phyloP scores from a whole-genome alignment of 2,329 filamentous ascomycete genomes.

The Aureobasidium sp. region DNA sequence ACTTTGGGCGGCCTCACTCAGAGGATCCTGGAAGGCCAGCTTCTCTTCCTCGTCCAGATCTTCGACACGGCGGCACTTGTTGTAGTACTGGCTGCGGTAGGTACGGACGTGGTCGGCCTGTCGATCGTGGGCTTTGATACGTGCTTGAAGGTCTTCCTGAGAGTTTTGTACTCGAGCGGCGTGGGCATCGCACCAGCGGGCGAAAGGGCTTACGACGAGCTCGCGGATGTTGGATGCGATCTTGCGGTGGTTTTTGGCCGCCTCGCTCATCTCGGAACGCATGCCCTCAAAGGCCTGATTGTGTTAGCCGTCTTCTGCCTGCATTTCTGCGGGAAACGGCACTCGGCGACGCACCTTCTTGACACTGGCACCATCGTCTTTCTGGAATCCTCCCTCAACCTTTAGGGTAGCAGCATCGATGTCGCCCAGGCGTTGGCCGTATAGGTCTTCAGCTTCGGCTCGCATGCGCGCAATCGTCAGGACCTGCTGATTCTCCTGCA shows the following conservation, averaged over 20 bases:
- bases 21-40: slow-evolving; percentile 85
- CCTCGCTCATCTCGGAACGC: slow-evolving; percentile 84
- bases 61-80: slow-evolving; percentile 93
- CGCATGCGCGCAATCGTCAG: slow-evolving; percentile 86
- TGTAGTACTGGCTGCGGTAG: slow-evolving; percentile 92
- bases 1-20: slow-evolving; percentile 42
- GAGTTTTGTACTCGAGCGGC: slow-evolving; percentile 84
- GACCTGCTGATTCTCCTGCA: slow-evolving; percentile 90
- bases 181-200: slow-evolving; percentile 93
- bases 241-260: slow-evolving; percentile 82
- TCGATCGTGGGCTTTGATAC: slow-evolving; percentile 87
- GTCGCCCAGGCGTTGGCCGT: slow-evolving; percentile 70
- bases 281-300: slow-evolving; percentile 85
- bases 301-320: background rate
- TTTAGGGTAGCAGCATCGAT: slow-evolving; percentile 78
- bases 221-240: slow-evolving; percentile 95
- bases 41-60: slow-evolving; percentile 98
- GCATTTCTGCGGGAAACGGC: background rate
- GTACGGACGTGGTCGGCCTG: slow-evolving; percentile 89
- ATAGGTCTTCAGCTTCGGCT: slow-evolving; percentile 88
- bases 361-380: slow-evolving; percentile 91
- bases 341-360: slow-evolving; percentile 60
- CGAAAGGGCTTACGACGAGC: slow-evolving; percentile 87
- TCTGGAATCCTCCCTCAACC: slow-evolving; percentile 71
- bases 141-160: slow-evolving; percentile 83